Percentiles rank a stretch among this genome's conserved stretches.
phyloP scores from a whole-genome alignment of 768 basidiomycete genomes.

The Russula brevipes region DNA sequence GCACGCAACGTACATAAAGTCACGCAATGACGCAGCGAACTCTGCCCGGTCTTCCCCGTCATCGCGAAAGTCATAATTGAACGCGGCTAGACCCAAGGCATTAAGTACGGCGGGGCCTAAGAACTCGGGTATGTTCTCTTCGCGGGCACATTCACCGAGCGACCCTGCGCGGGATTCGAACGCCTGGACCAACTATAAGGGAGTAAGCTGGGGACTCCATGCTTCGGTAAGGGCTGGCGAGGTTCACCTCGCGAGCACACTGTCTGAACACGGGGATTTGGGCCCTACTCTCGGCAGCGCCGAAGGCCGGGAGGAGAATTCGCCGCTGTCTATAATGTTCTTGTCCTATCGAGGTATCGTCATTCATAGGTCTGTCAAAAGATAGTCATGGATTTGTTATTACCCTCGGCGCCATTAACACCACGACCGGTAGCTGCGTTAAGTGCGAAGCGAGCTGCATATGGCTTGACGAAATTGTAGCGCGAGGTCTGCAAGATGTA shows the following conservation, averaged over 20 bases:
- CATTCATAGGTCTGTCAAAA: neutral
- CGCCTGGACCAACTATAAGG: constrained; percentile 8
- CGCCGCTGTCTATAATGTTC: constrained; percentile 17
- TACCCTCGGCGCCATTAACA: constrained; percentile 21
- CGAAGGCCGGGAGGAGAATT: constrained; percentile 16
- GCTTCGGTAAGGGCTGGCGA: neutral
- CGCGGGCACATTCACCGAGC: neutral
- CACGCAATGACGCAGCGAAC: constrained; percentile 13
- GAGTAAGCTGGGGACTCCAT: neutral
- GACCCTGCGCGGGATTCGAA: neutral
- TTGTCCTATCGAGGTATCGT: constrained; percentile 8
- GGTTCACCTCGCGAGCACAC: constrained; percentile 17
- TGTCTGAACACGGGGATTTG: constrained; percentile 17
- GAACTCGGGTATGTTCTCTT: constrained; percentile 17
- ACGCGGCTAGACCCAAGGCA: constrained; percentile 16
- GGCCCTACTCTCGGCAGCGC: constrained; percentile 6
- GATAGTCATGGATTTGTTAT: neutral
- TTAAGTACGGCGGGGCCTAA: constrained; percentile 16
- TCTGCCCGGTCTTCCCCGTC: constrained; percentile 10
- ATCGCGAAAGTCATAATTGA: constrained; percentile 18
- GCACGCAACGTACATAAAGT: constrained; percentile 18
- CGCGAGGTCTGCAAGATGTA: constrained; percentile 22
- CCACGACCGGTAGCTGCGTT: constrained; percentile 18
- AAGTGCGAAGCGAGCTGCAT: constrained; percentile 21
- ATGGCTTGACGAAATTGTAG: constrained; percentile 20